A percentile compares a stretch with the other conserved stretches of the same genome.
phyloP scores from a whole-genome alignment of 2,329 filamentous ascomycete species.

The Knufia fluminis region DNA sequence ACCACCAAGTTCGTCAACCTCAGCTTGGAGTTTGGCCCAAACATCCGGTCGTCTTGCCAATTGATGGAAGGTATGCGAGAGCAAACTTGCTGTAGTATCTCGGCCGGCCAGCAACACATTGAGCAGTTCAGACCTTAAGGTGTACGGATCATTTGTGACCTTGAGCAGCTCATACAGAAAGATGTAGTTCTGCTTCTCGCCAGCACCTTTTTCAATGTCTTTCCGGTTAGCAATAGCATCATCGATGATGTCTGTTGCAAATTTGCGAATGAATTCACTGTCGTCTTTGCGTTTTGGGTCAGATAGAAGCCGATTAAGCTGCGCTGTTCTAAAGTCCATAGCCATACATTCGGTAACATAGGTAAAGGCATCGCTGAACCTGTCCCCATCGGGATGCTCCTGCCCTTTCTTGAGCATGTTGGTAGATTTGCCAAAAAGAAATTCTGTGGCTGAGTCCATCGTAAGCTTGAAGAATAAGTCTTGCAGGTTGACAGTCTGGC shows the following conservation, averaged over 20 bases:
- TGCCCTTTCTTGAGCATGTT: constrained; percentile 32
- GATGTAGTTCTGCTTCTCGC: constrained; percentile 14
- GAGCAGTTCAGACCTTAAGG: constrained; percentile 23
- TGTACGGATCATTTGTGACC: constrained; percentile 18
- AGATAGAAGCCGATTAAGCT: constrained; percentile 15
- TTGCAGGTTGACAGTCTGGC: constrained; percentile 50
- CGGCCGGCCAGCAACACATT: constrained; percentile 32
- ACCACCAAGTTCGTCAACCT: constrained; percentile 21
- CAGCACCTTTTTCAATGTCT: constrained; percentile 3
- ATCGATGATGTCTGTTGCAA: constrained; percentile 18
- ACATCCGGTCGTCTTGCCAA: constrained; percentile 27
- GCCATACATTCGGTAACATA: constrained; percentile 8
- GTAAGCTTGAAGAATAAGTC: constrained; percentile 57
- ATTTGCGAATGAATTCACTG: constrained; percentile 19
- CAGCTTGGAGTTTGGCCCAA: constrained; percentile 36
- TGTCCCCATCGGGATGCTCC: neutral
- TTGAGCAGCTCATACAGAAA: constrained; percentile 22
- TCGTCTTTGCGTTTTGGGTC: constrained; percentile 15
- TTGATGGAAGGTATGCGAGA: constrained; percentile 28
- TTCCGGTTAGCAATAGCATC: constrained; percentile 10
- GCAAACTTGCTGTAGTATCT: constrained; percentile 31
- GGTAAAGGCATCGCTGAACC: constrained; percentile 6
- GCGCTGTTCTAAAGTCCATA: constrained; percentile 15
- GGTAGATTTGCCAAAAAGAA: constrained; percentile 54
- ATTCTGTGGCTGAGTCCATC: constrained; percentile 58